Percentiles rank a stretch among this genome's conserved stretches.
These are phyloP conservation scores for Chondrostereum purpureum DNA, from an alignment of 1,284 basidiomycete genomes.

Conservation along the genomic window DNA sequence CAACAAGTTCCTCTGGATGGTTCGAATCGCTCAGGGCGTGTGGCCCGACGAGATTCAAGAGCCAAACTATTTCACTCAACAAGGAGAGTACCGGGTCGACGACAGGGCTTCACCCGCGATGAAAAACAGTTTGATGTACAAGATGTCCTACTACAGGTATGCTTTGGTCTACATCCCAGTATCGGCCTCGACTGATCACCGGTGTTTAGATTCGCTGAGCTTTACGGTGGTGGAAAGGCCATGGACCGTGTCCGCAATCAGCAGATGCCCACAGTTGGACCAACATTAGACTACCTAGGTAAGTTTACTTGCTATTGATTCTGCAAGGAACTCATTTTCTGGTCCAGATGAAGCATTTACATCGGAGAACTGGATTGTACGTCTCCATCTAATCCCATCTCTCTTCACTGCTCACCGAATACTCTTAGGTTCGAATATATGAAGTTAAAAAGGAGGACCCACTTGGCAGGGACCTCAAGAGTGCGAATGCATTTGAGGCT, in stretches of 20 bases:
- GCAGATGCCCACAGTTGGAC: conserved; percentile 67
- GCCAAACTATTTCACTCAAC: conserved; percentile 88
- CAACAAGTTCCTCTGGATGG: conserved; percentile 99
- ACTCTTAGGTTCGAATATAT: conserved; percentile 79
- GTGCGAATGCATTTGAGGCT: conserved; percentile 75
- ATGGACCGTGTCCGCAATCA: conserved; percentile 84
- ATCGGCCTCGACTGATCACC: conserved; percentile 3
- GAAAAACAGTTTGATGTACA: conserved; percentile 97
- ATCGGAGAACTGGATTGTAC: conserved; percentile 95
- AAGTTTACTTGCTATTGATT: conserved; percentile 21
- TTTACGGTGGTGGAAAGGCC: conserved; percentile 73
- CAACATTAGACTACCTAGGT: conserved; percentile 84
- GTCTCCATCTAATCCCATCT: too few relatives aligned
- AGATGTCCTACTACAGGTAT: conserved; percentile 92
- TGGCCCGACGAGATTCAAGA: conserved; percentile 99
- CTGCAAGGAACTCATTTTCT: conserved; percentile 8
- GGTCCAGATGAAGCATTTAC: conserved; percentile 87
- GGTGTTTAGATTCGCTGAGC: conserved; percentile 68
- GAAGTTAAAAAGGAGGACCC: conserved; percentile 93
- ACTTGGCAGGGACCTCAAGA: conserved; percentile 83
- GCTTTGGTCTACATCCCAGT: conserved; percentile 19
- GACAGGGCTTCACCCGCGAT: conserved; percentile 84
- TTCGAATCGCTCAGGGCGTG: conserved; percentile 94
- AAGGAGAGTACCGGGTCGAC: conserved; percentile 93
- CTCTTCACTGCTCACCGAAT: conserved; percentile 6